Evolutionary conservation across 371 early-diverging fungal species (phyloP).

Genomic region (Mortierella sp.): DNA sequence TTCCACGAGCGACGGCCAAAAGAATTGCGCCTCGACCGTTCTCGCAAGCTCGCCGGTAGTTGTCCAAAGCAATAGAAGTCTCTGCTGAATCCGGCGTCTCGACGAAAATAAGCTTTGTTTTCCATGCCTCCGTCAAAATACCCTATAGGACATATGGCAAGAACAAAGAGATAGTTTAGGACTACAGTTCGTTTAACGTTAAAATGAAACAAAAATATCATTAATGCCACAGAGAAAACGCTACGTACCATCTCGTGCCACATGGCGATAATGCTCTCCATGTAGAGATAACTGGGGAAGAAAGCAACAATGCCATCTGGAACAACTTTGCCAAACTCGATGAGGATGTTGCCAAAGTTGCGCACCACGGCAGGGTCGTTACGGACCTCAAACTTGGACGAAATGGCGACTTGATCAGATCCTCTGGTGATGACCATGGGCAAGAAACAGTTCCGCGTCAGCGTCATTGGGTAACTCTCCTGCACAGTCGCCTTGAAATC

Average conservation of each 20-base stretch:
- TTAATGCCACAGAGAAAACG: constrained; percentile 14
- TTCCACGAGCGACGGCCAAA: constrained; percentile 99
- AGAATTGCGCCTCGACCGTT: constrained; percentile 99
- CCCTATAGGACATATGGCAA: constrained; percentile 66
- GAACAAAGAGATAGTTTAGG: background rate
- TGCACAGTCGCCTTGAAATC: constrained; percentile 89
- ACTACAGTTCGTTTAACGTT: background rate
- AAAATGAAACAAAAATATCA: background rate
- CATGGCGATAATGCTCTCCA: constrained; percentile 99
- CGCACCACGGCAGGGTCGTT: constrained; percentile 99
- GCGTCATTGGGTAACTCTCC: constrained; percentile 95
- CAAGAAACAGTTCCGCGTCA: constrained; percentile 94
- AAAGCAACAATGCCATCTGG: constrained; percentile 99
- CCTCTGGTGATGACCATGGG: constrained; percentile 99
- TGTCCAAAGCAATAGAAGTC: constrained; percentile 96
- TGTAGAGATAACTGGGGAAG: constrained; percentile 99
- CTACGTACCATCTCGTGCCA: constrained; percentile 94
- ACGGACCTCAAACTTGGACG: constrained; percentile 97
- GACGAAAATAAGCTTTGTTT: constrained; percentile 98
- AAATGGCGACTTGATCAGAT: constrained; percentile 97
- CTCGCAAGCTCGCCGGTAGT: constrained; percentile 97
- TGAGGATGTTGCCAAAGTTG: constrained; percentile 98
- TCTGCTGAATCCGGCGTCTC: constrained; percentile 99
- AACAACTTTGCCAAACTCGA: constrained; percentile 94
- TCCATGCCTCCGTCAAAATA: constrained; percentile 94